Evolutionary conservation across 805 yeast species (phyloP).

Genomic region (Ogataea pini): DNA sequence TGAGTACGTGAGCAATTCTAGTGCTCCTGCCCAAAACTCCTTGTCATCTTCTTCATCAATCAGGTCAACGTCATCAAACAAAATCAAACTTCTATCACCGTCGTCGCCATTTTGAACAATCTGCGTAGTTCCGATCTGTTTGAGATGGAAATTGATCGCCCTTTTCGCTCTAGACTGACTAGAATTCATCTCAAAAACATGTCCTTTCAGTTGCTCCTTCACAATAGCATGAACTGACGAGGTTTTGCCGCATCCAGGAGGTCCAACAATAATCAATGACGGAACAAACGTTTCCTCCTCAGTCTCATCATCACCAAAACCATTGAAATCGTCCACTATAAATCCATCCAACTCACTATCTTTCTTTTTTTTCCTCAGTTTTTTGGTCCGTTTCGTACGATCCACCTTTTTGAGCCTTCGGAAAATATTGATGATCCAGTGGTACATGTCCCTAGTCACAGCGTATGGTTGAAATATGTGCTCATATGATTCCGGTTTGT

Average conservation of each 20-base stretch:
- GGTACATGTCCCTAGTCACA: constrained; percentile 29
- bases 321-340: constrained; percentile 38
- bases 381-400: constrained; percentile 28
- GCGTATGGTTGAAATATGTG: constrained; percentile 38
- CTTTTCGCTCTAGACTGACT: constrained; percentile 72
- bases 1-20: constrained; percentile 50
- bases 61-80: constrained; percentile 85
- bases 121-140: constrained; percentile 83
- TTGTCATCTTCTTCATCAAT: constrained; percentile 73
- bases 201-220: constrained; percentile 56
- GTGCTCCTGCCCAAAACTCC: constrained; percentile 76
- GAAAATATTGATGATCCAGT: constrained; percentile 47
- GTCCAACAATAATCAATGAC: constrained; percentile 66
- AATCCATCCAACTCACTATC: constrained; percentile 36
- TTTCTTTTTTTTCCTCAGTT: constrained; percentile 25
- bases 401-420: constrained; percentile 30
- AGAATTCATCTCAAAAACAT: constrained; percentile 79
- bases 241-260: constrained; percentile 76
- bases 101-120: constrained; percentile 54
- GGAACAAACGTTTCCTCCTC: constrained; percentile 55
- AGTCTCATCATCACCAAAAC: constrained; percentile 23
- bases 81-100: constrained; percentile 56
- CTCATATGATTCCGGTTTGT: constrained; percentile 39
- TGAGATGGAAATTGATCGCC: constrained; percentile 63
- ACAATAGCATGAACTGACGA: constrained; percentile 69